phyloP scores from a whole-genome alignment of 192 early-diverging fungal species.

The Piromyces finnis region DNA sequence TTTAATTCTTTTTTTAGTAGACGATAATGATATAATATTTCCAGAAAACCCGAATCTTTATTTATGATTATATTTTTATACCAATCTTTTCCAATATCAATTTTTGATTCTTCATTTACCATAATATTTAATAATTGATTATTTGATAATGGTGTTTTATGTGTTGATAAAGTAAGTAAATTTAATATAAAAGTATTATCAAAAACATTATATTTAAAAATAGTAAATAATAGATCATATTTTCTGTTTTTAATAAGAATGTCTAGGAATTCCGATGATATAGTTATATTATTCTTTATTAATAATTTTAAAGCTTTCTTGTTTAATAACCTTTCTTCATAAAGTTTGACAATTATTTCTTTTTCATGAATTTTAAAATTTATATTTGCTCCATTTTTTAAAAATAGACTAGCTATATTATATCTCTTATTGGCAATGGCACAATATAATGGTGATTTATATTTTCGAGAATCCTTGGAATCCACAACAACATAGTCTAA shows the following conservation, averaged over 20 bases:
- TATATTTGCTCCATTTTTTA: not conserved
- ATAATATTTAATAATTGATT: not conserved
- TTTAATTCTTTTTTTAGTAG: not conserved
- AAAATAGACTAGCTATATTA: not conserved
- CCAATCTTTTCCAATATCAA: not conserved
- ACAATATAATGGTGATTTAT: not conserved
- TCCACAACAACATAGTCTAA: not conserved
- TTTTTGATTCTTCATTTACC: not conserved
- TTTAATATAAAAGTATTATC: not conserved
- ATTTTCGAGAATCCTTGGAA: not conserved
- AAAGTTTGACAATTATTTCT: not conserved
- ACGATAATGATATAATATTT: not conserved
- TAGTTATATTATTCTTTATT: not conserved
- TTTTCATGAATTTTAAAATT: not conserved
- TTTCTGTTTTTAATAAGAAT: not conserved
- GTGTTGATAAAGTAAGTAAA: not conserved
- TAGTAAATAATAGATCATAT: not conserved
- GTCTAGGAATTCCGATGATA: not conserved
- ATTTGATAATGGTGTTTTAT: not conserved
- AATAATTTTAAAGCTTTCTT: not conserved
- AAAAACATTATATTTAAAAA: not conserved
- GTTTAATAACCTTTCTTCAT: not conserved
- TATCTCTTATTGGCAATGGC: not conserved
- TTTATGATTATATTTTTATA: not conserved
- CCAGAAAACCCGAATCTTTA: not conserved